Evolutionary conservation across 73 alveolate species (phyloP).

Genomic region (Breviolum minutum): DNA sequence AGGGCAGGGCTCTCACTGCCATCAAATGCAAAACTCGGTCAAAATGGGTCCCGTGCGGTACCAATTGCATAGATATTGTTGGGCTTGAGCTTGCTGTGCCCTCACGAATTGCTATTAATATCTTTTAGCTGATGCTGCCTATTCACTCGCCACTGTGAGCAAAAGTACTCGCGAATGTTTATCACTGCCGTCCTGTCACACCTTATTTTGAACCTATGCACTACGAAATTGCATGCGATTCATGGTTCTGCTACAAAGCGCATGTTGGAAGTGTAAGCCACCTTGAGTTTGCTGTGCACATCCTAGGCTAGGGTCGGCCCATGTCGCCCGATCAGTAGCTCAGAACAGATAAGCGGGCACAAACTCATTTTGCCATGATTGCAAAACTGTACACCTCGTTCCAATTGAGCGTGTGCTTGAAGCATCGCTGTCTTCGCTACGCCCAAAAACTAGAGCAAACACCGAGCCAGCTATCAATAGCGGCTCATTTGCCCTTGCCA

Average conservation of each 20-base stretch:
- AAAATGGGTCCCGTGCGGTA: background rate
- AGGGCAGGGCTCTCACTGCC: background rate
- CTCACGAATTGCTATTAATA: too few species aligned
- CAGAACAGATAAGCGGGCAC: background rate
- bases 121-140: background rate
- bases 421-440: background rate
- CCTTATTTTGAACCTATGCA: background rate
- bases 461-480: background rate
- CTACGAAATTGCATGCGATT: too few species aligned
- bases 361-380: background rate
- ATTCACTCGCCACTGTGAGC: background rate
- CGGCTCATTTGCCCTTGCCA: conserved; percentile 94
- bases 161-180: background rate
- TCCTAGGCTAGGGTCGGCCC: too few species aligned
- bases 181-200: background rate
- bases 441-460: conserved; percentile 26
- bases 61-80: background rate
- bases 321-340: background rate
- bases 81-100: background rate
- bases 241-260: background rate
- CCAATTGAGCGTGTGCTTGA: background rate
- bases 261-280: background rate
- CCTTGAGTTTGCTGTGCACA: background rate
- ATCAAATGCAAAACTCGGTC: background rate
- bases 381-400: conserved; percentile 44